Evolutionary conservation across 164 flowering plant species (phyloP).

Genomic region (Saururus chinensis): DNA sequence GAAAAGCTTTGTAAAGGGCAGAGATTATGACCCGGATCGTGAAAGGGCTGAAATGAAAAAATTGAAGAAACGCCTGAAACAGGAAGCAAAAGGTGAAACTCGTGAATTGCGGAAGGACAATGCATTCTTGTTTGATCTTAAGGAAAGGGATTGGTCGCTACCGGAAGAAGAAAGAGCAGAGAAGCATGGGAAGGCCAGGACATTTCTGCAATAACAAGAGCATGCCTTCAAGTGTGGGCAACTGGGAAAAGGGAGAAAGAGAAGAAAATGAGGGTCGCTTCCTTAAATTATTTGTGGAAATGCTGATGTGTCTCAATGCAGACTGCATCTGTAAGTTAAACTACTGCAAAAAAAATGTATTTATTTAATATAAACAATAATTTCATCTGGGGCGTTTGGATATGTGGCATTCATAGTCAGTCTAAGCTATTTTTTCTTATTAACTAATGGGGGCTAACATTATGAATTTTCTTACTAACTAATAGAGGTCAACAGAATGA

Average conservation of each 20-base stretch:
- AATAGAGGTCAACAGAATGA: too few relatives aligned
- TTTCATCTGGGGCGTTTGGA: too few relatives aligned
- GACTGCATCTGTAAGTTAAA: too few relatives aligned
- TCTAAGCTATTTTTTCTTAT: too few relatives aligned
- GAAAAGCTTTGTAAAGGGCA: conserved; percentile 92
- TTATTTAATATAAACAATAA: too few relatives aligned
- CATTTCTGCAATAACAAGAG: conserved; percentile 91
- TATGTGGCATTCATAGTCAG: too few relatives aligned
- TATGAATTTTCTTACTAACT: too few relatives aligned
- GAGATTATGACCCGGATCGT: conserved; percentile 96
- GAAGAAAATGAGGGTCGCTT: conserved; percentile 38
- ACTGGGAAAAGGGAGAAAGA: conserved; percentile 67
- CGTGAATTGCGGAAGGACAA: conserved; percentile 89
- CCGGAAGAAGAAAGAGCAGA: conserved; percentile 61
- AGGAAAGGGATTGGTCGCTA: conserved; percentile 36
- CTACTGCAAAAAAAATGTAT: too few relatives aligned
- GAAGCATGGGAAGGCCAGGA: conserved; percentile 51
- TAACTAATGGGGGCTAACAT: too few relatives aligned
- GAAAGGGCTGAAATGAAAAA: conserved; percentile 66
- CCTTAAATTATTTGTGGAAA: too few relatives aligned
- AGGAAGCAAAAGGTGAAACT: conserved; percentile 72
- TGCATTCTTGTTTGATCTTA: conserved; percentile 48
- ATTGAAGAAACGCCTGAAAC: conserved; percentile 46
- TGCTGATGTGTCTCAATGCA: too few relatives aligned
- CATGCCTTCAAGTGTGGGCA: conserved; percentile 93